phyloP scores from a whole-genome alignment of 1,284 basidiomycete genomes.

The Trichosporon inkin region DNA sequence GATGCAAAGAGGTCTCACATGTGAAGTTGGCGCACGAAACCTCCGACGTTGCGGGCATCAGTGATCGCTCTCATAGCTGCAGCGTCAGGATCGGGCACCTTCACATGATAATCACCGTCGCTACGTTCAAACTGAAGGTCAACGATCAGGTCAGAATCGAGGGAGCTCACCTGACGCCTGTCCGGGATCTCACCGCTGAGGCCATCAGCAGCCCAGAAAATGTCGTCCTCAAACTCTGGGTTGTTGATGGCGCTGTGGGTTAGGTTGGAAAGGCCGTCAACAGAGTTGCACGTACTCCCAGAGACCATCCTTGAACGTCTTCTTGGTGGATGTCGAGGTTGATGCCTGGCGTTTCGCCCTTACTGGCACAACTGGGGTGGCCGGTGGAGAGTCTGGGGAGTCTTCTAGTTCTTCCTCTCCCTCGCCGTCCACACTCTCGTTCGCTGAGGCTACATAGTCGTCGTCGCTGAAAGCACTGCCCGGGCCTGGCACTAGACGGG shows the following conservation, averaged over 20 bases:
- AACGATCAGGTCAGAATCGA: neutral
- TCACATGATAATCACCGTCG: neutral
- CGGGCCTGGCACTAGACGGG: neutral
- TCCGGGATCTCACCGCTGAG: conserved; percentile 13
- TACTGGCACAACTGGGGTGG: neutral
- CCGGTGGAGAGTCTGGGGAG: neutral
- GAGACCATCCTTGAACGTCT: conserved; percentile 18
- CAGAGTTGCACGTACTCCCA: conserved; percentile 15
- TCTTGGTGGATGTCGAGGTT: neutral
- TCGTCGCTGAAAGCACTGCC: neutral
- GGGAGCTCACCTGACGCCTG: conserved; percentile 11
- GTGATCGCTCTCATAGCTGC: conserved; percentile 22
- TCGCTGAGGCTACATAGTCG: neutral
- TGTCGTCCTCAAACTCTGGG: neutral
- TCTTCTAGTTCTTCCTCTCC: neutral
- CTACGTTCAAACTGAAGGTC: conserved; percentile 17
- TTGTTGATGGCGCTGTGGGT: conserved; percentile 18
- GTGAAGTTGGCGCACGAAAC: conserved; percentile 23
- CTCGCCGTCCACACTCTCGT: neutral
- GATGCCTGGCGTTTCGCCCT: neutral
- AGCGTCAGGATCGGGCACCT: neutral
- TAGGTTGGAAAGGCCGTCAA: neutral
- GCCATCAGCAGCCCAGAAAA: conserved; percentile 16
- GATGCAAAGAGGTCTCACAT: conserved; percentile 9
- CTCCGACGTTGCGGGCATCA: conserved; percentile 15